Conservation (phyloP, 1,284 basidiomycete species). For the Irpex sp. region DNA sequence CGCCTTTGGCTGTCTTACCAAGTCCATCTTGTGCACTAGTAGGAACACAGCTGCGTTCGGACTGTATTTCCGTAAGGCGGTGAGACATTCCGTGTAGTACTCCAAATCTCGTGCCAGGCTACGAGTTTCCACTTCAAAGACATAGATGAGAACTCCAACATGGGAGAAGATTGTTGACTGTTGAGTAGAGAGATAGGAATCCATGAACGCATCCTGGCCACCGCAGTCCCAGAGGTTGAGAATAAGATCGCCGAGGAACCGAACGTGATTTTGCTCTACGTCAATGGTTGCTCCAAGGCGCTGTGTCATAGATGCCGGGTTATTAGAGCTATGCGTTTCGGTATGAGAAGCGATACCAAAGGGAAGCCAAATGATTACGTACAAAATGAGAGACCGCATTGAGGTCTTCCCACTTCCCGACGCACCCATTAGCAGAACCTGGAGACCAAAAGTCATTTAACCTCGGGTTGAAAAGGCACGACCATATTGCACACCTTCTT, state of each 20-base stretch:
- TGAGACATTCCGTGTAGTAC: conserved; percentile 86
- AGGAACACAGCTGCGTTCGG: conserved; percentile 87
- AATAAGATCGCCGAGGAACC: conserved; percentile 91
- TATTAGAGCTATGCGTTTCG: conserved; percentile 71
- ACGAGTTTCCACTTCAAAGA: conserved; percentile 87
- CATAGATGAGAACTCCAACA: conserved; percentile 97
- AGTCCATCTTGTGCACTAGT: conserved; percentile 96
- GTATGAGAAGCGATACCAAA: background rate
- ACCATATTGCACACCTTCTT: conserved; percentile 22
- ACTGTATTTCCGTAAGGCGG: conserved; percentile 72
- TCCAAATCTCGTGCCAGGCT: conserved; percentile 77
- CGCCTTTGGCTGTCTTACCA: conserved; percentile 59
- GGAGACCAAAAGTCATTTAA: background rate
- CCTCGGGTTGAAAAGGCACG: background rate
- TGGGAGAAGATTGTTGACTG: conserved; percentile 92
- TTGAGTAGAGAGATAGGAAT: conserved; percentile 89
- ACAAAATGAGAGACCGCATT: conserved; percentile 99
- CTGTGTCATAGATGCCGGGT: conserved; percentile 87
- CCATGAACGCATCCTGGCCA: conserved; percentile 97
- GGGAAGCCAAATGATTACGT: conserved; percentile 29
- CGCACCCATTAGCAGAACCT: conserved; percentile 94
- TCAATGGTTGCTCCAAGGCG: conserved; percentile 96
- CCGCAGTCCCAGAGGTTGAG: conserved; percentile 99
- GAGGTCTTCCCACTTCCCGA: conserved; percentile 91
- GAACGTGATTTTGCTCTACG: conserved; percentile 96